Base-by-base conservation (phyloP, 2,329 filamentous ascomycete genomes). In the Diaporthe caulivora region DNA sequence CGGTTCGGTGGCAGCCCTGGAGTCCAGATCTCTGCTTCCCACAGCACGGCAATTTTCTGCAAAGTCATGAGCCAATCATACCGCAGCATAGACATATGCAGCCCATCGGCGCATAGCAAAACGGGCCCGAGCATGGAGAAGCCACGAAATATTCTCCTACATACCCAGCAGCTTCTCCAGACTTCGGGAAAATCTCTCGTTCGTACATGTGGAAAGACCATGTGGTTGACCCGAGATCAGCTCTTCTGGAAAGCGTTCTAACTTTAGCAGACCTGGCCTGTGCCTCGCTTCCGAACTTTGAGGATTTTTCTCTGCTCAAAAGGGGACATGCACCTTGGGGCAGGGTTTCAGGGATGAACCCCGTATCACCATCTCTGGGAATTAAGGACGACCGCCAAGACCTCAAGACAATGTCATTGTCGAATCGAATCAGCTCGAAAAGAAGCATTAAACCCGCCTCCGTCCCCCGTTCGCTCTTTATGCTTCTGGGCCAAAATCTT, bases 381-480 rank as follows among this genome's bases (percentile, higher is more conserved):
- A 67, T 67, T 67, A 67, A 67, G 62, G 62, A 31, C 31, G 21
- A 21, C 53, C 53, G 62, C 62, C 62, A 67, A 67, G 62, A 53
- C 44, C 1, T n/a, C 29, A 47, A 40, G 40, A 37, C 62, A 51
- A 37, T 67, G 31, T 53, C 31, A 40, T 40, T 51, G 62, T 67
- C 47, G 62, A 67, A 21, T 67, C 60, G 60, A 42, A 42, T 42
- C 29, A 51, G 42, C 60, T 65, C 44, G 29, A 31, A 24, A n/a
- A 26, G 29, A 65, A 65, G 37, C 44, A 51, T 51, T 34, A 51
- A 51, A 51, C 60, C 60, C n/a, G 44, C 13, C 29, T 15, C 44
- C 37, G 60, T 65, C 44, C 44, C 42, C 44, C 26, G 24, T 9
- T 49, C 10, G 2, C n/a, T 13, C 44, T 37, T 51, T 51, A 26